A percentile compares a stretch with the other conserved stretches of the same genome.
Conservation (phyloP, 2,329 filamentous ascomycete genomes). For the Diplodia intermedia region DNA sequence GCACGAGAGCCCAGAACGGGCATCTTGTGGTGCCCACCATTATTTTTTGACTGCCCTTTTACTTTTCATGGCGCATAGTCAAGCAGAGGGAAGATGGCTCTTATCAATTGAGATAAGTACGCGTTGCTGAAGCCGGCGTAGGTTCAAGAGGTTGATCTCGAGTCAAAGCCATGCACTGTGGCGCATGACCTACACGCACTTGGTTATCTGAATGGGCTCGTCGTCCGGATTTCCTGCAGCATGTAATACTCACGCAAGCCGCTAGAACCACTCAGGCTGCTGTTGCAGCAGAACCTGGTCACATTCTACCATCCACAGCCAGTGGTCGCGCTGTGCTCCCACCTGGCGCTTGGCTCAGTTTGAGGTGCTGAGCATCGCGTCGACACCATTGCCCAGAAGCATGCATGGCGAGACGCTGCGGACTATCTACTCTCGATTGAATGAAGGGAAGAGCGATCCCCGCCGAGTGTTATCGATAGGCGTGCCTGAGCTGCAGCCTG, state of each 20-base stretch:
- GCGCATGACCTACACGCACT: background rate
- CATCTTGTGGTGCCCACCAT: background rate
- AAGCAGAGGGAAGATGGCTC: background rate
- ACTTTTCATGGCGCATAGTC: background rate
- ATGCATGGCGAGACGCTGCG: background rate
- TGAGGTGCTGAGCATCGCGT: background rate
- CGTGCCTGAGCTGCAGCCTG: slow-evolving; percentile 25
- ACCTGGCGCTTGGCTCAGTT: background rate
- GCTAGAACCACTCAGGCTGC: background rate
- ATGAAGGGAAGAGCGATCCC: background rate
- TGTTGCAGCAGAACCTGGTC: background rate
- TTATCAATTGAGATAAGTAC: background rate
- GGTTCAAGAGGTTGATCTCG: no score
- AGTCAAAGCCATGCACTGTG: no score
- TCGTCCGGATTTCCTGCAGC: background rate
- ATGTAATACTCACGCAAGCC: background rate
- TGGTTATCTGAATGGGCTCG: background rate
- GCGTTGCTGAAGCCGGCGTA: no score
- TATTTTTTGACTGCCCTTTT: background rate
- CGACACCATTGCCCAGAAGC: background rate
- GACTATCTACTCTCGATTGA: background rate
- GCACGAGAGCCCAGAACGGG: background rate
- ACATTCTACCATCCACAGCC: background rate
- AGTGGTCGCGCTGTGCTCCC: background rate
- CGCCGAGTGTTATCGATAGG: slow-evolving; percentile 25